Conservation (phyloP, 208 protist genomes). For the Acanthamoeba castellanii region DNA sequence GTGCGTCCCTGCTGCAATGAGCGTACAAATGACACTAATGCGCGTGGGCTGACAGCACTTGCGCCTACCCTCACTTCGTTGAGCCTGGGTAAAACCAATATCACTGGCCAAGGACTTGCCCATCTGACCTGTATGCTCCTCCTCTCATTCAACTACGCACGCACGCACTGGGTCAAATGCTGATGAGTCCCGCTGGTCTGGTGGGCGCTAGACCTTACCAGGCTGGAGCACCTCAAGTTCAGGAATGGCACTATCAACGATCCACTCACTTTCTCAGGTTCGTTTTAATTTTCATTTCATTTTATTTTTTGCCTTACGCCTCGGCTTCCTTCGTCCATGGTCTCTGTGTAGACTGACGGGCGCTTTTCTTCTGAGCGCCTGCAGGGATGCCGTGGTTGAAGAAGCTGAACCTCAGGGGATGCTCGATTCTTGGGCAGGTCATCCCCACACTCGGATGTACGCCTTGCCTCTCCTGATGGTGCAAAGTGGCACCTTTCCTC, state of each 20-base stretch:
- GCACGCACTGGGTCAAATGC: background rate
- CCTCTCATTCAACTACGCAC: too few species aligned
- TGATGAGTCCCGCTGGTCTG: background rate
- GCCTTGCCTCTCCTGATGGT: background rate
- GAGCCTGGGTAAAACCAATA: background rate
- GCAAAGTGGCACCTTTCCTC: too few species aligned
- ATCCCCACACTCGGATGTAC: background rate
- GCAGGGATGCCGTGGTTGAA: background rate
- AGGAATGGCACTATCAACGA: background rate
- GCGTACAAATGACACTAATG: too few species aligned
- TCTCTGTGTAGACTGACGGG: background rate
- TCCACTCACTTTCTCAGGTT: background rate
- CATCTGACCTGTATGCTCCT: background rate
- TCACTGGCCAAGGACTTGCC: background rate
- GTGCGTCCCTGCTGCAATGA: background rate
- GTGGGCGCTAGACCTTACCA: background rate
- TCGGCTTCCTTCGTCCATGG: background rate
- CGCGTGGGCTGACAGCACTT: background rate
- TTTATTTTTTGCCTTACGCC: background rate
- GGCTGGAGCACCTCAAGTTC: background rate
- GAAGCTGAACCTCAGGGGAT: background rate
- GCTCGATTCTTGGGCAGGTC: background rate
- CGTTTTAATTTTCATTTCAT: too few species aligned
- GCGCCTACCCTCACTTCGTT: background rate
- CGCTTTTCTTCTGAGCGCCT: background rate